These are phyloP conservation scores for Rhodotorula sp. DNA, from an alignment of 1,284 basidiomycete genomes.

Conservation along the genomic window DNA sequence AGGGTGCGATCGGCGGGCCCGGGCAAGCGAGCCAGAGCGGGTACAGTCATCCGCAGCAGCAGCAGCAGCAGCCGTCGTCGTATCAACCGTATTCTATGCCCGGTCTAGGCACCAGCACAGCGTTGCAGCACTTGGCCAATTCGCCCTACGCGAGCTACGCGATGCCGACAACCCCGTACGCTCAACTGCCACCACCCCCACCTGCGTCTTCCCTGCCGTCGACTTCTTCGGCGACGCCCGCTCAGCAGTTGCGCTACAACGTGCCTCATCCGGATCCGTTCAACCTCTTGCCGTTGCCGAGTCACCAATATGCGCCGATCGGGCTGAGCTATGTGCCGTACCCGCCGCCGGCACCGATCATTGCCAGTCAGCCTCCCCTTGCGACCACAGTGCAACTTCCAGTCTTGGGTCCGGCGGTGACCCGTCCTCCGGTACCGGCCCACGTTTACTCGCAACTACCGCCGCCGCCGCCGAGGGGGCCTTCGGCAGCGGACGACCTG, in stretches of 20 bases:
- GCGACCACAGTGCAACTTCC: background rate
- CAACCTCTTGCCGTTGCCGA: background rate
- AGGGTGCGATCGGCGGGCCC: no score
- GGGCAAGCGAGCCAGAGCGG: no score
- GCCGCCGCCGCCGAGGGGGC: background rate
- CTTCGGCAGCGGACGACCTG: background rate
- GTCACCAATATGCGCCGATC: background rate
- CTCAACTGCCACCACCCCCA: background rate
- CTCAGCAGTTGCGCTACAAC: background rate
- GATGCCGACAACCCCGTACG: background rate
- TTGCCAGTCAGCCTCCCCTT: background rate
- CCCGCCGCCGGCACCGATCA: background rate
- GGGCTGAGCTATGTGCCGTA: background rate
- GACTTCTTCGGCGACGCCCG: background rate
- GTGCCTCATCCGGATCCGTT: background rate
- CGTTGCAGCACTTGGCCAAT: background rate
- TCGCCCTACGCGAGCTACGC: background rate
- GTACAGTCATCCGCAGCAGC: background rate
- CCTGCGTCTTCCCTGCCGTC: background rate
- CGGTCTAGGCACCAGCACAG: background rate
- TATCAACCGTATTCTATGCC: background rate
- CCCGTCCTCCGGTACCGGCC: no score
- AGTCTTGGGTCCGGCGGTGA: background rate
- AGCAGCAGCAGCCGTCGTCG: background rate
- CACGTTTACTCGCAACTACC: background rate